Base-by-base conservation (phyloP, 306 rosid species). In the Glycine tomentella region DNA sequence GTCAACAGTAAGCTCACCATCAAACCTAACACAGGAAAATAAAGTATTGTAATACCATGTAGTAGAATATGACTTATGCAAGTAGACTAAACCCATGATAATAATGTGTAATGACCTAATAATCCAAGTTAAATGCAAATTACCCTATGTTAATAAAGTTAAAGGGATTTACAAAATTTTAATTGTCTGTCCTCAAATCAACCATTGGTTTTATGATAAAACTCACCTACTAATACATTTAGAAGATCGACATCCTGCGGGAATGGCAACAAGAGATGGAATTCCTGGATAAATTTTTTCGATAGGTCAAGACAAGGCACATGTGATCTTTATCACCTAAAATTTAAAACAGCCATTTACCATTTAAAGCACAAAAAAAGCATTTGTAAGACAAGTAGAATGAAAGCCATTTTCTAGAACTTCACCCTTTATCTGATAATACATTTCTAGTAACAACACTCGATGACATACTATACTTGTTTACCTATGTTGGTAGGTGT, bases 151-250 rank as follows among this genome's bases (percentile, higher is more conserved):
- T 7, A 72, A 61, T 53, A 48, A 50, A 66, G 45, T 70, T 65
- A 15, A 57, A 58, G 63, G n/a, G 56, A 64, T 49, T 51, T 71
- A 69, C 45, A 56, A 34, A 50, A 42, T 12, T 16, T 31, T 2
- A 63, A 11, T 59, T 50, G 71, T 38, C 15, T n/a, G 55, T 61
- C 46, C 45, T 61, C 44, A 81, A 82, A 65, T 25, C 44, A 81
- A 79, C 56, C 51, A 51, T 48, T 70, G 15, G 25, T 70, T 34
- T 75, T 40, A 63, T 38, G 15, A 71, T 87, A 75, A 80, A 73
- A 81, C 93, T 93, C 85, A 95, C 99, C 97, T 87, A 14, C 82
- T 62, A 77, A 91, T 84, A 81, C 99, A 95, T 83, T 85, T 89
- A 56, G 82, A 73, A 76, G 89, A 70, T 77, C 75, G 88, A 75